Conservation (phyloP, 345 rosid genomes). For the Citrus cavaleriei region DNA sequence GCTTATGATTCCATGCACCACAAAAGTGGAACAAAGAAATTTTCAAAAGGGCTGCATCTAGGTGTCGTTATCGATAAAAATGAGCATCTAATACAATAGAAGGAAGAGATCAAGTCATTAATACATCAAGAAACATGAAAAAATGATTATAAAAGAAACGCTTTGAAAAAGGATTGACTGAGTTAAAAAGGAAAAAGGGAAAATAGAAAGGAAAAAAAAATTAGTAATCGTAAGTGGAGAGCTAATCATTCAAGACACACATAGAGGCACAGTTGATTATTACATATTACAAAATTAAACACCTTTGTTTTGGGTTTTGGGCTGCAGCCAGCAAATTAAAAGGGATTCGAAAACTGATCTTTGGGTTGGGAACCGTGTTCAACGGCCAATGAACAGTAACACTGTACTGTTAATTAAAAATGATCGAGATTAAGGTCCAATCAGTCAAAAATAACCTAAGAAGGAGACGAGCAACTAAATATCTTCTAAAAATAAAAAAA, state of each 20-base stretch:
- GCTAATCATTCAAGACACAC: constrained; percentile 10
- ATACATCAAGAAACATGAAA: background rate
- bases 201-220: background rate
- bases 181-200: constrained; percentile 8
- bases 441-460: constrained; percentile 14
- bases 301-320: constrained; percentile 9
- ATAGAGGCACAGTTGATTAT: background rate
- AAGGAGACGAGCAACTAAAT: no score
- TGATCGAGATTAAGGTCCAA: constrained; percentile 17
- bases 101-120: constrained; percentile 14
- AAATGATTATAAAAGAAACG: background rate
- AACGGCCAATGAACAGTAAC: constrained; percentile 14
- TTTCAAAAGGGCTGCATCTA: constrained; percentile 7
- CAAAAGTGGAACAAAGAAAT: constrained; percentile 3
- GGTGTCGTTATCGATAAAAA: constrained; percentile 20
- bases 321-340: background rate
- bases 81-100: constrained; percentile 2
- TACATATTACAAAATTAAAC: background rate
- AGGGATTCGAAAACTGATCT: constrained; percentile 16
- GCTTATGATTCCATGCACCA: constrained; percentile 3
- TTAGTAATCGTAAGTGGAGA: constrained; percentile 2
- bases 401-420: constrained; percentile 2
- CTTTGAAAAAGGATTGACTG: constrained; percentile 18
- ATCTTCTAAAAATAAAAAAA: no score
- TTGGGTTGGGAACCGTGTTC: constrained; percentile 40